These are phyloP conservation scores for Boehmeria nivea DNA, from an alignment of 306 rosid genomes.

Conservation along the genomic window DNA sequence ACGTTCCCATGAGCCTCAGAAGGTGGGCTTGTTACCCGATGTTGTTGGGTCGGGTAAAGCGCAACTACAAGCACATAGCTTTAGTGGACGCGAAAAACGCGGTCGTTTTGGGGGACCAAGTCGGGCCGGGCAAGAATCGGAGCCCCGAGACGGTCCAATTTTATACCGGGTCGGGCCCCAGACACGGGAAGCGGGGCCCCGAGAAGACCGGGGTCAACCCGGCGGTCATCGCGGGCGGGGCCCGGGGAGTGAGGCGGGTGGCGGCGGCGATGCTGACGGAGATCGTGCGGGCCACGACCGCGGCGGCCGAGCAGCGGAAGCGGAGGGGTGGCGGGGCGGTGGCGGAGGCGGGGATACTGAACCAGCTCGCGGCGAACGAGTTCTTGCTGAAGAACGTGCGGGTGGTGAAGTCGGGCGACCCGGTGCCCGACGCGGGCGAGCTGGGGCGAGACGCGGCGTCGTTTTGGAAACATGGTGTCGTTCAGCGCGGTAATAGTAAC, in stretches of 20 bases:
- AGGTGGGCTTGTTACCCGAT: constrained; percentile 92
- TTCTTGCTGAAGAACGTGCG: constrained; percentile 39
- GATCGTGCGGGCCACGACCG: constrained; percentile 49
- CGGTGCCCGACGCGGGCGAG: constrained; percentile 46
- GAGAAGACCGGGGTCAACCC: constrained; percentile 34
- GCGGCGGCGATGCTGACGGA: constrained; percentile 43
- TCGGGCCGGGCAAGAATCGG: constrained; percentile 43
- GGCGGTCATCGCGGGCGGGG: constrained; percentile 59
- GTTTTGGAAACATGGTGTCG: constrained; percentile 28
- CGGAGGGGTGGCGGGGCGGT: constrained; percentile 47
- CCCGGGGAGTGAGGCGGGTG: constrained; percentile 66
- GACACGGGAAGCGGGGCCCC: constrained; percentile 37
- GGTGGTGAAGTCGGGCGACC: constrained; percentile 37
- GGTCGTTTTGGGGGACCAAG: constrained; percentile 49
- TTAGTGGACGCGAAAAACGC: constrained; percentile 46
- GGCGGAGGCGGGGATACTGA: constrained; percentile 51
- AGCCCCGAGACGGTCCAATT: constrained; percentile 52
- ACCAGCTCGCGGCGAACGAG: constrained; percentile 48
- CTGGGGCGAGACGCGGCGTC: constrained; percentile 19
- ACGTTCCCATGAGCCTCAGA: constrained; percentile 50
- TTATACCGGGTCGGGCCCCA: constrained; percentile 17
- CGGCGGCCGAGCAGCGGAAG: constrained; percentile 24
- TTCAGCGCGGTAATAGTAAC: constrained; percentile 45
- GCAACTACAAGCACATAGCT: constrained; percentile 61
- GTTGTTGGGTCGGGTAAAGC: constrained; percentile 75